Evolutionary conservation across 164 flowering plant genomes (phyloP).

Genomic region (Sedum album): DNA sequence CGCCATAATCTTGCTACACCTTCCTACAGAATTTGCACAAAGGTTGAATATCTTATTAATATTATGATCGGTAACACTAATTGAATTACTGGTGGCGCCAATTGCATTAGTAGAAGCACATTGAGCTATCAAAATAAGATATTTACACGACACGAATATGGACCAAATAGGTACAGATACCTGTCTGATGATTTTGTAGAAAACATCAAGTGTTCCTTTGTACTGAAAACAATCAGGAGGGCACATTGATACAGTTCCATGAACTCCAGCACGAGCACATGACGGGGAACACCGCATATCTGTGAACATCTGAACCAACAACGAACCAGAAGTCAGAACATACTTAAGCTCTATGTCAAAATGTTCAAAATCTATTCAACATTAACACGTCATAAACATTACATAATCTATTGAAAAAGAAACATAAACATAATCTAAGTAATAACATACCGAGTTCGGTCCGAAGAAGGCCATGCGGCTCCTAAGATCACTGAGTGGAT

Average conservation of each 20-base stretch:
- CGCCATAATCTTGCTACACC: conserved; percentile 87
- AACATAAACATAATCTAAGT: too few relatives aligned
- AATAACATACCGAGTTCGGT: neutral
- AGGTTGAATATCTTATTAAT: neutral
- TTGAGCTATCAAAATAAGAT: neutral
- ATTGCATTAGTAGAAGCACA: neutral
- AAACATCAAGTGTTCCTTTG: conserved; percentile 90
- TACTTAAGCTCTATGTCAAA: neutral
- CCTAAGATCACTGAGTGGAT: conserved; percentile 1
- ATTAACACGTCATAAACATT: neutral
- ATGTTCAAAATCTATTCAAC: too few relatives aligned
- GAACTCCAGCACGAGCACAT: conserved; percentile 70
- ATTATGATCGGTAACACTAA: too few relatives aligned
- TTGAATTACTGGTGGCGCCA: too few relatives aligned
- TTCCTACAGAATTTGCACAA: conserved; percentile 45
- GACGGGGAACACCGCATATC: conserved; percentile 86
- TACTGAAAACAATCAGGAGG: conserved; percentile 94
- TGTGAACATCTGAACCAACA: conserved; percentile 59
- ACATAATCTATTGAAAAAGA: too few relatives aligned
- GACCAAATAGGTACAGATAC: conserved; percentile 27
- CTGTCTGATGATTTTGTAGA: conserved; percentile 83
- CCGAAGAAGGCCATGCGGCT: neutral
- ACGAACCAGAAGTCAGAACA: neutral
- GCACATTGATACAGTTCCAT: conserved; percentile 70
- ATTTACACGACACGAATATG: neutral